These are phyloP conservation scores for Euphorbia schlechtendalii DNA, from an alignment of 441 rosid species.

Conservation along the genomic window DNA sequence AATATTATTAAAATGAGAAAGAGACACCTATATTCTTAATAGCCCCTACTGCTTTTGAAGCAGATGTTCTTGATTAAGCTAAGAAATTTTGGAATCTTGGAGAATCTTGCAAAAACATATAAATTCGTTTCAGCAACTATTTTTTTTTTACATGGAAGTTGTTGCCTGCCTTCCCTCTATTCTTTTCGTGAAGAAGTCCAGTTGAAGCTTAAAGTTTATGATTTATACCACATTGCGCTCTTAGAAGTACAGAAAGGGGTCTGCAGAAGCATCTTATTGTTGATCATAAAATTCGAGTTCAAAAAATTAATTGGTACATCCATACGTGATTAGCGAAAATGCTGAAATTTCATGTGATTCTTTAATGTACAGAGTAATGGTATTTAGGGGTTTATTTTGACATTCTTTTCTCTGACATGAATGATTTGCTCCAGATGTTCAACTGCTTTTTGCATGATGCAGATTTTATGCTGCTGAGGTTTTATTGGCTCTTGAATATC, in stretches of 20 bases:
- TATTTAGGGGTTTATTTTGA: background rate
- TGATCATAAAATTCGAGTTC: background rate
- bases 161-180: background rate
- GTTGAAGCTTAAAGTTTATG: background rate
- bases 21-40: background rate
- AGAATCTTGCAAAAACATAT: background rate
- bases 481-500: conserved; percentile 88
- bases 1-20: no score
- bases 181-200: background rate
- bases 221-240: no score
- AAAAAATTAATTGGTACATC: background rate
- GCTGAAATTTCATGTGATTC: background rate
- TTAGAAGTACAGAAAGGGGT: no score
- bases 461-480: conserved; percentile 96
- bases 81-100: background rate
- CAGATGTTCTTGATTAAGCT: background rate
- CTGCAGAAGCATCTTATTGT: background rate
- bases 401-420: background rate
- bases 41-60: background rate
- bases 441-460: conserved; percentile 17
- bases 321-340: background rate
- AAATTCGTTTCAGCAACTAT: background rate
- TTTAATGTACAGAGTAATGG: no score
- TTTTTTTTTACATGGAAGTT: no score
- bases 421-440: background rate